Evolutionary conservation across 2,329 filamentous ascomycete species (phyloP).

Genomic region (Paecilomyces sp.): DNA sequence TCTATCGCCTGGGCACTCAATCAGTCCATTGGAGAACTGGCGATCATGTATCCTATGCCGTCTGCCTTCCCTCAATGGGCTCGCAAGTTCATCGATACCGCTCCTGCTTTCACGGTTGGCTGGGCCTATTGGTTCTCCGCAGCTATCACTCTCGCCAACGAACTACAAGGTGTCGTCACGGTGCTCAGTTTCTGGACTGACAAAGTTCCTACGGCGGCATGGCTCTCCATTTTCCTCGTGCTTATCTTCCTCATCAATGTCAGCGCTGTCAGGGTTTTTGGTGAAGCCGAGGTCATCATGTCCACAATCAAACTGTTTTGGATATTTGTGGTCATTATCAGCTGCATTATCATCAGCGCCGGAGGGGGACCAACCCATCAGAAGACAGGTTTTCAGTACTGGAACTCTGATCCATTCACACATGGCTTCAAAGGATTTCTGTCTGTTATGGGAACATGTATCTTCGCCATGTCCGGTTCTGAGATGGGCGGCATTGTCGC

Average conservation of each 20-base stretch:
- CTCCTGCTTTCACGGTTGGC: conserved; percentile 39
- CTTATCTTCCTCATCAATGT: conserved; percentile 39
- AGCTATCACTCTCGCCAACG: conserved; percentile 40
- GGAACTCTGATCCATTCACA: conserved; percentile 35
- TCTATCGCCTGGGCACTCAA: conserved; percentile 38
- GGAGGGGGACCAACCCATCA: conserved; percentile 33
- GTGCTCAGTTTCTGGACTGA: conserved; percentile 40
- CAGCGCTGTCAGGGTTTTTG: conserved; percentile 38
- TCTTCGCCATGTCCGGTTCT: conserved; percentile 35
- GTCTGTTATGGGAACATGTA: conserved; percentile 29
- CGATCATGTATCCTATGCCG: conserved; percentile 40
- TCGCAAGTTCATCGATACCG: conserved; percentile 37
- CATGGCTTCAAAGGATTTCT: conserved; percentile 40
- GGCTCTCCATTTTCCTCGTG: conserved; percentile 39
- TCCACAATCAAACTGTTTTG: conserved; percentile 42
- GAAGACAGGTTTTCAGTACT: conserved; percentile 40
- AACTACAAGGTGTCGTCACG: conserved; percentile 33
- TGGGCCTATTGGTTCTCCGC: conserved; percentile 44
- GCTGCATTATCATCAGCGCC: conserved; percentile 38
- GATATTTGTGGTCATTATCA: conserved; percentile 44
- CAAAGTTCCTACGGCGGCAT: conserved; percentile 36
- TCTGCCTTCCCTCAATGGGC: conserved; percentile 43
- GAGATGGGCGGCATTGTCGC: conserved; percentile 40
- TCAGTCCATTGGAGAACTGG: conserved; percentile 43
- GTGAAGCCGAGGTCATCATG: conserved; percentile 39